phyloP scores from a whole-genome alignment of 2,329 filamentous ascomycete species.

The Acrocalymma vagum region DNA sequence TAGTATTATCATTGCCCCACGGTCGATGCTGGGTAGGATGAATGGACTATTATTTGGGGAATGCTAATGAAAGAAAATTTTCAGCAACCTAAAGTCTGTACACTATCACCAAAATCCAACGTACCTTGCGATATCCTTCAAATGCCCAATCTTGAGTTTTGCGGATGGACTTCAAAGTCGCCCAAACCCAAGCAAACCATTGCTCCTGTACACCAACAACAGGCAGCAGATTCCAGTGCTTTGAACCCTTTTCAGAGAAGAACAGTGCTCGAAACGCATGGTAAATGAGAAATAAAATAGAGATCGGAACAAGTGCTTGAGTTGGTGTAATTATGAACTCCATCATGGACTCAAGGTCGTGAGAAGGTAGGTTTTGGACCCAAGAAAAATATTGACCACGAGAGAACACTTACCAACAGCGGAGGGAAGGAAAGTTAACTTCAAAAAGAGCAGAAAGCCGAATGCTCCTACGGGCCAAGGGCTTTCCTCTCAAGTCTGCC shows the following conservation, averaged over 20 bases:
- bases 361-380: too few relatives aligned
- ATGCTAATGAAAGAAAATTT: constrained; percentile 10
- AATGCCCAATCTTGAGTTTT: constrained; percentile 23
- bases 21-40: constrained; percentile 21
- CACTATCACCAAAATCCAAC: neutral
- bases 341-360: too few relatives aligned
- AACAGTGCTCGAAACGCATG: constrained; percentile 17
- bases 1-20: constrained; percentile 21
- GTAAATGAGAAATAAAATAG: constrained; percentile 16
- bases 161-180: constrained; percentile 15
- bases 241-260: constrained; percentile 13
- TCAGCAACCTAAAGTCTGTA: neutral
- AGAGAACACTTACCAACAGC: too few relatives aligned
- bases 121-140: constrained; percentile 21
- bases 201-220: constrained; percentile 15
- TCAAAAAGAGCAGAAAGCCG: too few relatives aligned
- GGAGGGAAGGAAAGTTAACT: too few relatives aligned
- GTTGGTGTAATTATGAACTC: constrained; percentile 23
- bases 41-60: constrained; percentile 15
- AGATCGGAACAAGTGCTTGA: constrained; percentile 19
- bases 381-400: too few relatives aligned
- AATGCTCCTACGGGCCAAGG: too few relatives aligned
- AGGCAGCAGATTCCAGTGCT: constrained; percentile 19
- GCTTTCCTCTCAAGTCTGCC: too few relatives aligned
- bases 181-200: constrained; percentile 20